Evolutionary conservation across 192 early-diverging fungal species (phyloP).

Genomic region (Allomyces macrogynus): DNA sequence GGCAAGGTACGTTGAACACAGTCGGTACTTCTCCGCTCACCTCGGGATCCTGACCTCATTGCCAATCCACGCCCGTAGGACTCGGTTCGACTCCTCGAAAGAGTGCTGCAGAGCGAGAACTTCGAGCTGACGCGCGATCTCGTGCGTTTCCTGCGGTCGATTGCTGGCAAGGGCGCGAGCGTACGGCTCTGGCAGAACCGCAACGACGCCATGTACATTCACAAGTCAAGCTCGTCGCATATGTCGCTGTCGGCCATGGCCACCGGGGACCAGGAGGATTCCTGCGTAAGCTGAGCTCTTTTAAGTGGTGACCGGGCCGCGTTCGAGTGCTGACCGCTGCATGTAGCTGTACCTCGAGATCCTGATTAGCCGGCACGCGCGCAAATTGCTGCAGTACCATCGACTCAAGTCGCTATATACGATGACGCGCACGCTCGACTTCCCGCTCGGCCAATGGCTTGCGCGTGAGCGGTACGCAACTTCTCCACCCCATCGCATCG

Average conservation of each 20-base stretch:
- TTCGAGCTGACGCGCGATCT: neutral
- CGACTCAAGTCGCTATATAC: neutral
- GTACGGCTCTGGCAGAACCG: neutral
- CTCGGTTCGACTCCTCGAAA: neutral
- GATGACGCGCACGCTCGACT: neutral
- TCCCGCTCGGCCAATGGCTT: neutral
- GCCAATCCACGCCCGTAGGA: neutral
- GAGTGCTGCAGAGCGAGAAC: neutral
- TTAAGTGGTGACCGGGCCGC: neutral
- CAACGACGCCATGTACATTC: neutral
- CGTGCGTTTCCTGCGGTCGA: neutral
- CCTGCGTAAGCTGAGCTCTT: neutral
- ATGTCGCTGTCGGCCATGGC: neutral
- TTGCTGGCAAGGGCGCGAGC: neutral
- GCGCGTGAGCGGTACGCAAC: neutral
- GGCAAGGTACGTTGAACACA: neutral
- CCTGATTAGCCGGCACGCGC: neutral
- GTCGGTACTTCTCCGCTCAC: neutral
- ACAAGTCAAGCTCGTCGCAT: neutral
- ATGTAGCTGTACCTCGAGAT: neutral
- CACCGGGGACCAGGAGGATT: neutral
- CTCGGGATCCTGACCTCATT: neutral
- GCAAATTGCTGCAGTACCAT: neutral
- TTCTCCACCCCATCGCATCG: neutral
- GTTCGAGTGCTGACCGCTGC: neutral